These are phyloP conservation scores for Trichoderma breve DNA, from an alignment of 2,329 filamentous ascomycete species.

Conservation along the genomic window DNA sequence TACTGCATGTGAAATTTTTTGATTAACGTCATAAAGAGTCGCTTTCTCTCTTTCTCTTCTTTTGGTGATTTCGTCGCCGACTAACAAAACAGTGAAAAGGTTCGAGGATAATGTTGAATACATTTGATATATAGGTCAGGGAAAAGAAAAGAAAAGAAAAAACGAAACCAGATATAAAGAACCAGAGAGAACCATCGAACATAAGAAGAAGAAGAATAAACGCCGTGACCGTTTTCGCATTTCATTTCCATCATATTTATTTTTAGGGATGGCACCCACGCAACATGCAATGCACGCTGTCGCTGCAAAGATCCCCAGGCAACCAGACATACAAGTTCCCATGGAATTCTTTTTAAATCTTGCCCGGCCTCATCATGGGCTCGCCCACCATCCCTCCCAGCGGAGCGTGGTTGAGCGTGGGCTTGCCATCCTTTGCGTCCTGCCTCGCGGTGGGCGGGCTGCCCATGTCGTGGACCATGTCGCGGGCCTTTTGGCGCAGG, in stretches of 20 bases:
- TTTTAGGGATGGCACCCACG: too few species aligned
- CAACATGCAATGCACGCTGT: too few species aligned
- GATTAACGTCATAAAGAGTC: not conserved
- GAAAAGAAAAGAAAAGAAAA: not conserved
- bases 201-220: not conserved
- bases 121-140: not conserved
- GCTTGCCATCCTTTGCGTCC: slow-evolving; percentile 34
- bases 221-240: slow-evolving; percentile 5
- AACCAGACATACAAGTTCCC: too few species aligned
- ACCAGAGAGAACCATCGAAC: not conserved
- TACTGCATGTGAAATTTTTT: not conserved
- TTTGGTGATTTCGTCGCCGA: not conserved
- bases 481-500: slow-evolving; percentile 35
- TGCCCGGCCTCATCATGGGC: slow-evolving; percentile 26
- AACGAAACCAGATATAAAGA: not conserved
- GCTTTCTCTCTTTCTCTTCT: not conserved
- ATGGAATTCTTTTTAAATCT: slow-evolving; percentile 11
- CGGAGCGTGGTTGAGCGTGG: slow-evolving; percentile 30
- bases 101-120: not conserved
- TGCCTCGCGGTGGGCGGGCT: slow-evolving; percentile 33
- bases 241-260: slow-evolving; percentile 6
- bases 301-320: too few species aligned
- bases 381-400: slow-evolving; percentile 28
- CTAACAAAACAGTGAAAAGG: not conserved
- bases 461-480: slow-evolving; percentile 35